Percentiles rank a stretch among this genome's conserved stretches.
Evolutionary conservation across 2,329 filamentous ascomycete genomes (phyloP).

Genomic region (Leptographium galeiforme): DNA sequence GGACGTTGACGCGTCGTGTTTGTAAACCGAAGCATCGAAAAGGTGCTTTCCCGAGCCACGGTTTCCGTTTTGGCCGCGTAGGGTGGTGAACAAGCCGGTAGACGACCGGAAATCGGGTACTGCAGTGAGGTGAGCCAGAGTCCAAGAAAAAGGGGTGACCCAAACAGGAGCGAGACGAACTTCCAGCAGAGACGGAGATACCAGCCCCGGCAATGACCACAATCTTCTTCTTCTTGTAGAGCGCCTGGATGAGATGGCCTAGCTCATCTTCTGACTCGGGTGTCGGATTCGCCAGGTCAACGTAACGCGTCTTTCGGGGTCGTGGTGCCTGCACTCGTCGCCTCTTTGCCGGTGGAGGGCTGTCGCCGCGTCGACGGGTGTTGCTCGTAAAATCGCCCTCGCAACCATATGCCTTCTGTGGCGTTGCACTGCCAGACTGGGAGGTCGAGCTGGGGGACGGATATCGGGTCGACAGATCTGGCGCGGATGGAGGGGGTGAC

Average conservation of each 20-base stretch:
- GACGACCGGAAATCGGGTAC: constrained; percentile 94
- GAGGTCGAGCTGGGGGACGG: constrained; percentile 37
- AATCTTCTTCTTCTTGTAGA: constrained; percentile 89
- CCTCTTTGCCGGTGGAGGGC: constrained; percentile 61
- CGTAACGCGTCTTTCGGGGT: constrained; percentile 57
- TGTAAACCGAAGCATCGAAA: constrained; percentile 96
- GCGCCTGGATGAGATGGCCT: constrained; percentile 55
- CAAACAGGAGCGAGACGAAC: constrained; percentile 33
- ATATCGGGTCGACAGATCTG: constrained; percentile 31
- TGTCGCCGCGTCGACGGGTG: constrained; percentile 35
- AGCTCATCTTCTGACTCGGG: constrained; percentile 47
- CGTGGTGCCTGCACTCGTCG: constrained; percentile 48
- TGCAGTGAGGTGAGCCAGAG: constrained; percentile 21
- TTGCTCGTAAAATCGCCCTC: constrained; percentile 19
- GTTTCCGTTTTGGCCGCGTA: constrained; percentile 77
- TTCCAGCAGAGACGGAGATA: constrained; percentile 92
- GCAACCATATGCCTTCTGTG: constrained; percentile 29
- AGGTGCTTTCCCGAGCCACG: constrained; percentile 90
- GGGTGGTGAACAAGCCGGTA: constrained; percentile 73
- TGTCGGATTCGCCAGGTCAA: constrained; percentile 52
- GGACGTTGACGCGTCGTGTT: constrained; percentile 74
- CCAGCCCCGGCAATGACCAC: constrained; percentile 93
- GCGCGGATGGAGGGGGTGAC: constrained; percentile 29
- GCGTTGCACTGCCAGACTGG: constrained; percentile 37
- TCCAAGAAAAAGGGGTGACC: background rate